Evolutionary conservation across 2,329 filamentous ascomycete species (phyloP), one percentile per base, ranked within the genome.

Genomic region (Penicillium sp.): DNA sequence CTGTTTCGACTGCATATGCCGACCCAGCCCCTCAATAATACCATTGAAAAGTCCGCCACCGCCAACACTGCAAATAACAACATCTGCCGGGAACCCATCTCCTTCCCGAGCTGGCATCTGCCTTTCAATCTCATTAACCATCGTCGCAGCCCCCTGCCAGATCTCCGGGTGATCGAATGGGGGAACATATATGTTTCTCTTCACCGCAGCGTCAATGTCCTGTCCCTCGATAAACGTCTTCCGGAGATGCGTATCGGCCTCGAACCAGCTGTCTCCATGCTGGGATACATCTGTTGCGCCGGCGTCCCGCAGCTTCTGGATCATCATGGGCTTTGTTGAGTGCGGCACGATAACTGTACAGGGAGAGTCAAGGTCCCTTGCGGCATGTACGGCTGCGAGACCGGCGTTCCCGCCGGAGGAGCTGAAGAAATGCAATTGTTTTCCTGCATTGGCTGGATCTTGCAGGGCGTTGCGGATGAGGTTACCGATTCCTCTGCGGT

Each of bases 341-440:
- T 80, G 73, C 0, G 91, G 90, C 1, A 93, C 86, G 52, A 92
- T 88, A 62, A 96, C 88, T 2, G 91, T 93, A 70, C 86, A 88
- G 1, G 85, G 84, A 21, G 84, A 82, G 35, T 81, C 78, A 7
- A 94, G 82, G 5, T 86, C 81, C n/a, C 81, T 79, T 3, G 91
- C 89, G 0, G 91, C 90, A 47, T 87, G 86, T 3, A 91, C 90
- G 69, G 90, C 91, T 1, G 91, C 92, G 1, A 96, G 85, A 1
- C 92, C 92, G 2, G 92, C 92, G 73, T 96, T 96, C 59, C 92
- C 92, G 53, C 90, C 91, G 1, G 87, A 90, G 21, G 89, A 90
- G 73, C 84, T 90, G 81, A 90, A 94, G 82, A 93, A 93, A 79
- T 90, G 90, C 7, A 76, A 77, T 49, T 78, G 71, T 72, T 73